Conservation (phyloP, 768 basidiomycete species). For the Phlebiopsis gigantea region DNA sequence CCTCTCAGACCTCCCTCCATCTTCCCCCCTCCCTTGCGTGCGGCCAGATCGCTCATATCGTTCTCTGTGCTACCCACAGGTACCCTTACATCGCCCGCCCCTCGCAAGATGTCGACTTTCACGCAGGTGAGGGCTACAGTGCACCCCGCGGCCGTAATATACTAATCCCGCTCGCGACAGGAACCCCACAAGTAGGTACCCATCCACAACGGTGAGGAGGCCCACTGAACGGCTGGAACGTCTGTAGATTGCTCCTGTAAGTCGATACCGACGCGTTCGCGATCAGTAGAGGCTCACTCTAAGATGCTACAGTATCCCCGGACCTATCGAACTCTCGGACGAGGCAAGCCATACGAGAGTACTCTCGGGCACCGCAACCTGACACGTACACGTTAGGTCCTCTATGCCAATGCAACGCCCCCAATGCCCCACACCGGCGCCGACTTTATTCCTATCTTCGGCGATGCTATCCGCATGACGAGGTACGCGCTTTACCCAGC, state of each 20-base stretch:
- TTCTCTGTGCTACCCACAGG: slow-evolving; percentile 5
- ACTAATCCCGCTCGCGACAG: slow-evolving; percentile 22
- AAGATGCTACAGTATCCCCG: slow-evolving; percentile 35
- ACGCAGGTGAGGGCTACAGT: slow-evolving; percentile 25
- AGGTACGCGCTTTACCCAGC: slow-evolving; percentile 37
- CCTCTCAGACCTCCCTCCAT: slow-evolving; percentile 11
- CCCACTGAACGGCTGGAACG: neutral
- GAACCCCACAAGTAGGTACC: slow-evolving; percentile 44
- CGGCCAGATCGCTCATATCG: slow-evolving; percentile 11
- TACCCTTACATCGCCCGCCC: slow-evolving; percentile 1
- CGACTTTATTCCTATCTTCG: slow-evolving; percentile 85
- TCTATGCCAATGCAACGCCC: slow-evolving; percentile 91
- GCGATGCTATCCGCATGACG: slow-evolving; percentile 84
- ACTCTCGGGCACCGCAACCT: neutral
- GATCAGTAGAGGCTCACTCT: too few relatives aligned
- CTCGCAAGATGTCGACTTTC: slow-evolving; percentile 28
- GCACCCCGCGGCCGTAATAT: neutral
- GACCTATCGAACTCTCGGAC: slow-evolving; percentile 57
- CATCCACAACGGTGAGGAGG: neutral
- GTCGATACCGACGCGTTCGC: slow-evolving; percentile 10
- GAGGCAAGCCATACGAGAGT: slow-evolving; percentile 33
- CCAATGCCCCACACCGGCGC: slow-evolving; percentile 84
- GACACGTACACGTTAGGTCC: slow-evolving; percentile 45
- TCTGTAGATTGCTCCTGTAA: slow-evolving; percentile 22
- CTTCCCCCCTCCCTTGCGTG: slow-evolving; percentile 7